A percentile compares a stretch with the other conserved stretches of the same genome.
phyloP scores from a whole-genome alignment of 2,329 filamentous ascomycete genomes.

The Aspergillus candidus region DNA sequence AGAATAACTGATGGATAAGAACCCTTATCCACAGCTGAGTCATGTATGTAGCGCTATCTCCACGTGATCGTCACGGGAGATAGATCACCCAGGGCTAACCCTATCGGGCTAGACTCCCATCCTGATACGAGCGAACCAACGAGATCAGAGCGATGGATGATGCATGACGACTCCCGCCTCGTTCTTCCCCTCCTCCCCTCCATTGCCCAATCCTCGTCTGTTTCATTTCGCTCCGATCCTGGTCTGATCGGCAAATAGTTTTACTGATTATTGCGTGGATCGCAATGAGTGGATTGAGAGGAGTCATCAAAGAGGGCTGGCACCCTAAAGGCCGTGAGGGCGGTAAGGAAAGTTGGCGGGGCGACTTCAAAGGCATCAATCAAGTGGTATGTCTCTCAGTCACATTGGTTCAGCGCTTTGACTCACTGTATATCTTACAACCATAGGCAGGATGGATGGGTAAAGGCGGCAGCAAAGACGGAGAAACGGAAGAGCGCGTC shows the following conservation, averaged over 20 bases:
- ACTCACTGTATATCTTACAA: conserved; percentile 21
- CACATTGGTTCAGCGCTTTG: conserved; percentile 5
- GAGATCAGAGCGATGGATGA: too few relatives aligned
- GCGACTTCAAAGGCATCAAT: conserved; percentile 53
- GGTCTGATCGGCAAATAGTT: conserved; percentile 4
- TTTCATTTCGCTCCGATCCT: conserved; percentile 2
- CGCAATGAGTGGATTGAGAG: conserved; percentile 44
- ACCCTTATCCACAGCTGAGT: too few relatives aligned
- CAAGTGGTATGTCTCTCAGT: conserved; percentile 45
- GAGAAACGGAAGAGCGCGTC: conserved; percentile 45
- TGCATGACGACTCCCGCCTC: too few relatives aligned
- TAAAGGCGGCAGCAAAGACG: conserved; percentile 44
- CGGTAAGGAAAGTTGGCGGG: conserved; percentile 49
- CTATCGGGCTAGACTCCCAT: background rate
- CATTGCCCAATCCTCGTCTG: background rate
- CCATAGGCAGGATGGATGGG: conserved; percentile 54
- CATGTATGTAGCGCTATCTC: background rate
- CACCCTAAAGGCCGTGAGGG: conserved; percentile 50
- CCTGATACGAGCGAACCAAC: too few relatives aligned
- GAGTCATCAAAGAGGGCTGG: conserved; percentile 48
- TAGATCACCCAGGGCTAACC: background rate
- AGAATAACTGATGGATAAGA: too few relatives aligned
- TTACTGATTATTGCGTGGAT: background rate
- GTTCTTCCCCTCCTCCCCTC: background rate
- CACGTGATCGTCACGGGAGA: conserved; percentile 6